Percentiles rank a stretch among this genome's conserved stretches.
phyloP scores from a whole-genome alignment of 495 filamentous ascomycete species.

The Penicillium alfredii region DNA sequence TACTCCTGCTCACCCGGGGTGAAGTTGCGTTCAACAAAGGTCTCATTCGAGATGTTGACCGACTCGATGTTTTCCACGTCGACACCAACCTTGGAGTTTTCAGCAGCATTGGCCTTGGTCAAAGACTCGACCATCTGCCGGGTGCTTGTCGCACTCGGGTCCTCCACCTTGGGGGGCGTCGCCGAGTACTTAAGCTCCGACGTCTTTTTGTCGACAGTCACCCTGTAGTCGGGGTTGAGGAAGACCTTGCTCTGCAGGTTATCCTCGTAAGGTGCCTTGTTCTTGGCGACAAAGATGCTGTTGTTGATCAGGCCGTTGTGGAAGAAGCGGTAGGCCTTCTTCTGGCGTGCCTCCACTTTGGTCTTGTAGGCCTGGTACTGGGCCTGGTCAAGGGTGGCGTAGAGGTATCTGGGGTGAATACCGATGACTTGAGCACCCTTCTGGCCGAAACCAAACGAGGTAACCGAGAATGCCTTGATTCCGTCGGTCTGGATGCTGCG shows the following conservation, averaged over 20 bases:
- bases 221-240: slow-evolving; percentile 91
- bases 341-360: slow-evolving; percentile 88
- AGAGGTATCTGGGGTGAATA: slow-evolving; percentile 94
- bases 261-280: slow-evolving; percentile 79
- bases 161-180: slow-evolving; percentile 52
- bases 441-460: slow-evolving; percentile 98
- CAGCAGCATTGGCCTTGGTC: slow-evolving; percentile 61
- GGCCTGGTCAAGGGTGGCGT: slow-evolving; percentile 81
- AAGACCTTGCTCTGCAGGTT: slow-evolving; percentile 81
- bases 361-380: slow-evolving; percentile 75
- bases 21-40: slow-evolving; percentile 93
- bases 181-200: slow-evolving; percentile 66
- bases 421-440: slow-evolving; percentile 97
- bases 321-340: slow-evolving; percentile 97
- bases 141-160: slow-evolving; percentile 54
- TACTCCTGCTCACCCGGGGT: slow-evolving; percentile 75
- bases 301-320: slow-evolving; percentile 97
- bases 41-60: slow-evolving; percentile 87
- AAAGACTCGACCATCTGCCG: slow-evolving; percentile 72
- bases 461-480: slow-evolving; percentile 96
- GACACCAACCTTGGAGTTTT: slow-evolving; percentile 81
- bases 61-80: slow-evolving; percentile 82
- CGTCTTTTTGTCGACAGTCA: slow-evolving; percentile 76
- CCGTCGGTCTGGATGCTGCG: slow-evolving; percentile 95
- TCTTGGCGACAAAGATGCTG: slow-evolving; percentile 93